Evolutionary conservation across 1,139 yeast genomes (phyloP).

Genomic region (Diutina pseudorugosa): DNA sequence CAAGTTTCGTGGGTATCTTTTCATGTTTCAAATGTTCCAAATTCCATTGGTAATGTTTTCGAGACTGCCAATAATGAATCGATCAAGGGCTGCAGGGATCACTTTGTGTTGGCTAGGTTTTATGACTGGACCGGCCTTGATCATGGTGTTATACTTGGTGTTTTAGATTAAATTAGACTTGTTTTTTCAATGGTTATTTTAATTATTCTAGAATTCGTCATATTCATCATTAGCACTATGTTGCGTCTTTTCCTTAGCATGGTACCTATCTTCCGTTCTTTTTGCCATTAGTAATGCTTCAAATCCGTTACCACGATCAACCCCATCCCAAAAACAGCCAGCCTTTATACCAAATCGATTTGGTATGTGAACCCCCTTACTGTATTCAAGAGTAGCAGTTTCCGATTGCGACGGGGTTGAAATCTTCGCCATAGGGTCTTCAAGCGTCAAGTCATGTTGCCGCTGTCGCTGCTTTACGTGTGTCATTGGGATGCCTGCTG

Average conservation of each 20-base stretch:
- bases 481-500: not conserved
- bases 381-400: not conserved
- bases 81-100: conserved; percentile 58
- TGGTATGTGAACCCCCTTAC: conserved; percentile 41
- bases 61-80: conserved; percentile 37
- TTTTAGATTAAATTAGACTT: conserved; percentile 26
- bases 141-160: conserved; percentile 74
- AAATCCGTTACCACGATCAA: conserved; percentile 85
- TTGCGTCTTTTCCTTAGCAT: not conserved
- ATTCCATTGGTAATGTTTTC: conserved; percentile 51
- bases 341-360: conserved; percentile 72
- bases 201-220: not conserved
- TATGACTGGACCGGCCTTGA: conserved; percentile 78
- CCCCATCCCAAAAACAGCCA: conserved; percentile 88
- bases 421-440: conserved; percentile 2
- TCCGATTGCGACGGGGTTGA: not conserved
- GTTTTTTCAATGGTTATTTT: not conserved
- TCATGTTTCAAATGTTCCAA: conserved; percentile 75
- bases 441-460: not conserved
- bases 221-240: not conserved
- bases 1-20: conserved; percentile 66
- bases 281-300: conserved; percentile 53
- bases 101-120: conserved; percentile 88
- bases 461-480: not conserved
- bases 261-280: conserved; percentile 29